Conservation (phyloP, 331 rosid genomes). For the Acacia pycnantha region DNA sequence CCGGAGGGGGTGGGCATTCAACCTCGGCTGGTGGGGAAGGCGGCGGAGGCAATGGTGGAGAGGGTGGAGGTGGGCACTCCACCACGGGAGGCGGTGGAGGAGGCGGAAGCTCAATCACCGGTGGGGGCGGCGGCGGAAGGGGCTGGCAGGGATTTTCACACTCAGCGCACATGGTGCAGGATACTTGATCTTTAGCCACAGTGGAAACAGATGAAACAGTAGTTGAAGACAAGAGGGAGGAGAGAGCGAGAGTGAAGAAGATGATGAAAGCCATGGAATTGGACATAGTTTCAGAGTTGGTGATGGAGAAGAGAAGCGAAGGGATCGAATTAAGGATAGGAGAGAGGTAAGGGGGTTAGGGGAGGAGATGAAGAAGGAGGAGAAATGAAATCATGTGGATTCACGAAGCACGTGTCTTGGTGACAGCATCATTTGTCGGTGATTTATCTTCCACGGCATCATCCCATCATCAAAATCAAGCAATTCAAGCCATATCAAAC, state of each 20-base stretch:
- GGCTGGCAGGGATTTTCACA: slow-evolving; percentile 72
- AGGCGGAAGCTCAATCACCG: slow-evolving; percentile 34
- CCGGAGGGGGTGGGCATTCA: slow-evolving; percentile 68
- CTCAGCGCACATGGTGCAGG: slow-evolving; percentile 60
- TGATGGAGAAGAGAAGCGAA: not conserved
- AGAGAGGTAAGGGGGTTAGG: not conserved
- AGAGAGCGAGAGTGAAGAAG: not conserved
- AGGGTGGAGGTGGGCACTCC: slow-evolving; percentile 18
- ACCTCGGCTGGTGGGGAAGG: slow-evolving; percentile 31
- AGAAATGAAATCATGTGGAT: not conserved
- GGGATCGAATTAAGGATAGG: not conserved
- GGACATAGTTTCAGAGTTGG: slow-evolving; percentile 25
- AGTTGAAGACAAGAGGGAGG: slow-evolving; percentile 13
- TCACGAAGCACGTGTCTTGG: slow-evolving; percentile 42
- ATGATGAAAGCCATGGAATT: not conserved
- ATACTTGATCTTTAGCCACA: slow-evolving; percentile 43
- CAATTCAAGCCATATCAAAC: slow-evolving; percentile 9
- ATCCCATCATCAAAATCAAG: slow-evolving; percentile 26
- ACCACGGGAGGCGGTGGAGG: slow-evolving; percentile 40
- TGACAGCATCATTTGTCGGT: slow-evolving; percentile 72
- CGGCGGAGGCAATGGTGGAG: slow-evolving; percentile 16
- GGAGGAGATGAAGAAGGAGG: not conserved
- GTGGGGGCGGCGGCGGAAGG: slow-evolving; percentile 43
- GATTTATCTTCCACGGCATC: slow-evolving; percentile 52
- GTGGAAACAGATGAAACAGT: slow-evolving; percentile 8